phyloP scores from a whole-genome alignment of 352 stramenopile species.

The Globisporangium rhizosaccharum region DNA sequence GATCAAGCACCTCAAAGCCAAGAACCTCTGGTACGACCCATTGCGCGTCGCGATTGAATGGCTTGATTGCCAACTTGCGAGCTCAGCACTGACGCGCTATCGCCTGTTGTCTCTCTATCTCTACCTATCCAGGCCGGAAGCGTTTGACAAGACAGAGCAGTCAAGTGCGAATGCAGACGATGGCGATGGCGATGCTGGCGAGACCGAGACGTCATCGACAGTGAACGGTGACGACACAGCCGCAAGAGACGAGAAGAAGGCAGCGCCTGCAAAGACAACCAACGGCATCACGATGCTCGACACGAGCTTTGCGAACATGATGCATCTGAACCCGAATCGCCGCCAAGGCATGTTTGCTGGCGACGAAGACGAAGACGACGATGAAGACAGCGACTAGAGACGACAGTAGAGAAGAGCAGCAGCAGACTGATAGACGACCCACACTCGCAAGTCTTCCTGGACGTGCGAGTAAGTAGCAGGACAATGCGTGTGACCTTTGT shows the following conservation, averaged over 20 bases:
- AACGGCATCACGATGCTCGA: constrained; percentile 59
- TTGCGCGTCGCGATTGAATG: not conserved
- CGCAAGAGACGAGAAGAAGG: constrained; percentile 14
- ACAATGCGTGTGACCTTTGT: not conserved
- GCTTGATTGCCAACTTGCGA: not conserved
- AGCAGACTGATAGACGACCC: not conserved
- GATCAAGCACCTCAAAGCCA: constrained; percentile 95
- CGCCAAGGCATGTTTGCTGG: constrained; percentile 53
- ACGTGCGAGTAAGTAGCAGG: not conserved
- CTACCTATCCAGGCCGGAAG: constrained; percentile 33
- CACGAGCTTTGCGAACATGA: constrained; percentile 38
- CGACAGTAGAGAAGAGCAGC: constrained; percentile 23
- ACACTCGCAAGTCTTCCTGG: no score
- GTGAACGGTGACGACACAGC: not conserved
- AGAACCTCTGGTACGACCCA: constrained; percentile 79
- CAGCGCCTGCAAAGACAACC: constrained; percentile 1
- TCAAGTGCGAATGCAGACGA: constrained; percentile 16
- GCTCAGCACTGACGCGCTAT: not conserved
- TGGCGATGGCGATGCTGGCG: constrained; percentile 12
- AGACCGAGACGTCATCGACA: not conserved
- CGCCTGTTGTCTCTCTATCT: no score
- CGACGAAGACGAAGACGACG: constrained; percentile 64
- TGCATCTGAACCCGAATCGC: constrained; percentile 72
- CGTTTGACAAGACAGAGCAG: constrained; percentile 31
- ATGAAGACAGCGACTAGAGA: constrained; percentile 34